Evolutionary conservation across 1,284 basidiomycete genomes (phyloP), one percentile per base, ranked within the genome.

Genomic region (Lignosus rhinocerotis): DNA sequence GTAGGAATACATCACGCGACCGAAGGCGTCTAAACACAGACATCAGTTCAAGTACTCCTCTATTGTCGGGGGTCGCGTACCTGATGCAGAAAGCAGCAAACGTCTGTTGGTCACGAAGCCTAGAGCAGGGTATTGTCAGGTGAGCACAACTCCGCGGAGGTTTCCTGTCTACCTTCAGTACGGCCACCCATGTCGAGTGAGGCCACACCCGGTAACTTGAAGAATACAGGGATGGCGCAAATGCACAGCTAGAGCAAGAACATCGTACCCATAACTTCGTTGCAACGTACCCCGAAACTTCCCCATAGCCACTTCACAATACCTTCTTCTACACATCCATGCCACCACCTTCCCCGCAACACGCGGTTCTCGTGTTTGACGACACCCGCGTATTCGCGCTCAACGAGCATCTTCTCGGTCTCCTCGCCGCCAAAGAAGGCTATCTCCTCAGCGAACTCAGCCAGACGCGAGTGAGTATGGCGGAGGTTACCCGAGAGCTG

Each of bases 281-380:
- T 33, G 60, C 39, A 19, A 76, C 83, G 66, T 71, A 92, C 87
- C 25, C 96, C 96, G 69, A 97, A 90, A 70, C 89, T 91, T 64
- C 96, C 96, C 96, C 96, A 98, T 14, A 96, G 72, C 96, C 96
- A 96, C 75, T 98, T 98, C 70, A 98, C 91, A 57, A 99, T 90
- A 2, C 94, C 94, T 73, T 99, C 96, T 72, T 98, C 95, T 8
- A 88, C 84, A 75, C 95, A 93, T 1, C 91, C 88, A 73, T 97
- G 94, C 86, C 90, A 93, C 80, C 96, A 92, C 32, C 91, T 82
- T 60, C 91, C 87, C 45, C 83, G 77, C 67, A 96, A 80, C 2
- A 97, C 90, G 56, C 84, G 83, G 69, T 93, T 92, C 73, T 96
- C 91, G 68, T 99, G 96, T 72, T 88, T 90, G 65, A 98, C 84